phyloP scores from a whole-genome alignment of 768 basidiomycete species.

The Auriscalpium vulgare region DNA sequence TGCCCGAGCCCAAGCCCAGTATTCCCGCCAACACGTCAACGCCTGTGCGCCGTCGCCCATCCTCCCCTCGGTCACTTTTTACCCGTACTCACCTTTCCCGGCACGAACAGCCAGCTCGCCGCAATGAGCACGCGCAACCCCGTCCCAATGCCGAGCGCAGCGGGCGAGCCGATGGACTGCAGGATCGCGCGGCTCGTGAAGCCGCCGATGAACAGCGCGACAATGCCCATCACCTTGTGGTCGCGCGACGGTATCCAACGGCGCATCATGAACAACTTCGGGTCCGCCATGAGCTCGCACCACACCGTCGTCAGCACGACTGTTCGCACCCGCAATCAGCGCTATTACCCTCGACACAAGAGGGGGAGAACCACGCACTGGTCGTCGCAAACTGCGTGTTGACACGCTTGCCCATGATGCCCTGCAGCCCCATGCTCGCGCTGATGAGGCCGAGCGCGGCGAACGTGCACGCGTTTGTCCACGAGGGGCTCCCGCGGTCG shows the following conservation, averaged over 20 bases:
- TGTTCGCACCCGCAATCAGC: constrained; percentile 16
- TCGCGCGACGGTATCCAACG: constrained; percentile 54
- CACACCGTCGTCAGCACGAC: constrained; percentile 84
- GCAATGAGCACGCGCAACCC: constrained; percentile 56
- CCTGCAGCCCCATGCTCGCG: constrained; percentile 74
- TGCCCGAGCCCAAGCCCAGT: no score
- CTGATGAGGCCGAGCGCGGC: constrained; percentile 75
- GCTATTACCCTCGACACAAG: not conserved
- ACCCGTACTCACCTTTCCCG: constrained; percentile 24
- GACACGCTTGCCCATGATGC: constrained; percentile 75
- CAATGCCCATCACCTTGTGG: constrained; percentile 60
- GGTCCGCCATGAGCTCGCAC: constrained; percentile 84
- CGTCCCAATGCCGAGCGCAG: constrained; percentile 57
- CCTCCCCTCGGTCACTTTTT: not conserved
- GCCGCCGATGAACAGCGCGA: constrained; percentile 68
- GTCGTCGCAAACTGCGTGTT: constrained; percentile 76
- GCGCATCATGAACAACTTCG: constrained; percentile 54
- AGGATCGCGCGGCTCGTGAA: constrained; percentile 57
- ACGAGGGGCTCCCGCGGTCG: constrained; percentile 54
- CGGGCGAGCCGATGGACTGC: constrained; percentile 50
- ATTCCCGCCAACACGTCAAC: not conserved
- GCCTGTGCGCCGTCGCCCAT: no score
- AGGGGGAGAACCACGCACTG: constrained; percentile 33
- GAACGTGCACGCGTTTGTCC: constrained; percentile 61
- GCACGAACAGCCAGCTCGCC: constrained; percentile 60